Evolutionary conservation across 371 early-diverging fungal species (phyloP), one percentile per base, ranked within the genome.

Genomic region (Apophysomyces ossiformis): DNA sequence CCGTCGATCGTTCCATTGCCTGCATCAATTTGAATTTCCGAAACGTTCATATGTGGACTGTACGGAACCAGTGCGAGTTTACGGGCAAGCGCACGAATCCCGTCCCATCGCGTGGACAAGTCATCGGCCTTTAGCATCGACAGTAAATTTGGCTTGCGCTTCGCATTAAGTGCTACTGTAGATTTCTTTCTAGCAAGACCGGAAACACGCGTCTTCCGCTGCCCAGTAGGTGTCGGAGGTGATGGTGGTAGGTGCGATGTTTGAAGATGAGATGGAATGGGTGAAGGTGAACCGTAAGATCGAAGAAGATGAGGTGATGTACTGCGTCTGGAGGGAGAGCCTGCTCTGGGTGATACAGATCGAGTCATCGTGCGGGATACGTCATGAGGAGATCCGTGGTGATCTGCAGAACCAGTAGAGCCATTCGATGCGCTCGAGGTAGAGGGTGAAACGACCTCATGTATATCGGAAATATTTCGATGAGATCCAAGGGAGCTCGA

Each of bases 321-420:
- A 69, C 99, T 99, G 71, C 94, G 94, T 78, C 94, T 97, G 60
- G 99, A 99, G 35, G 92, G 93, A 38, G 98, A 99, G 74, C 95
- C 92, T 77, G 98, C 96, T 7, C 76, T 73, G 16, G 71, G 75
- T n/a, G 77, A 72, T 15, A 75, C 57, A 26, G 69, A 68, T 7
- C 73, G 65, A 41, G 71, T 64, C 50, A 70, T 71, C 1, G 32
- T 56, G 39, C 45, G 57, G 36, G 68, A 58, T 44, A 68, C 68
- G n/a, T 67, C 71, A n/a, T 70, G 70, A n/a, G 15, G 12, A 5
- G 63, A 64, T 15, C 35, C 41, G 18, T 39, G 70, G 0, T 50
- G 69, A n/a, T 65, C 68, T 15, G 60, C 44, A 15, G 72, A 65
- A 8, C 63, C 65, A 11, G 54, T 35, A 7, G 72, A 68, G 7